phyloP scores from a whole-genome alignment of 805 yeast species.

The Zygoascus bituminiphila region DNA sequence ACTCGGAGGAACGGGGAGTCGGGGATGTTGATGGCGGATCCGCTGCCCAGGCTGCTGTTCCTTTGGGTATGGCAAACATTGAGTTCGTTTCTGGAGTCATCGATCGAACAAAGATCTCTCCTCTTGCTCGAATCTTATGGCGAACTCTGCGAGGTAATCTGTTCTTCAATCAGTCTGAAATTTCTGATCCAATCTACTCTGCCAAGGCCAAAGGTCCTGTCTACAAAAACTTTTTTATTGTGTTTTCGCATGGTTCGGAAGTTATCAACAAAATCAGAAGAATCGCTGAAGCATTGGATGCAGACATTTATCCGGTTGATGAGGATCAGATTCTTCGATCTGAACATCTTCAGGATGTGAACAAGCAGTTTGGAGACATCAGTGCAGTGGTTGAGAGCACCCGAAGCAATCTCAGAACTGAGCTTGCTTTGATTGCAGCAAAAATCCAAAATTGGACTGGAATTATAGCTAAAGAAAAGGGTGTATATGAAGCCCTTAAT shows the following conservation, averaged over 20 bases:
- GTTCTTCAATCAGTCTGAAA: slow-evolving; percentile 64
- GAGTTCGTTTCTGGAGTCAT: slow-evolving; percentile 76
- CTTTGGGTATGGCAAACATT: slow-evolving; percentile 28
- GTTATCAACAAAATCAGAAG: slow-evolving; percentile 64
- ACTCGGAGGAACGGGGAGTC: slow-evolving; percentile 18
- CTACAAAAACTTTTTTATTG: slow-evolving; percentile 74
- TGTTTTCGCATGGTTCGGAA: slow-evolving; percentile 84
- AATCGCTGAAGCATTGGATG: slow-evolving; percentile 87
- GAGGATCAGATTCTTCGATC: slow-evolving; percentile 34
- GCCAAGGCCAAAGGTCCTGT: slow-evolving; percentile 45
- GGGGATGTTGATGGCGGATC: slow-evolving; percentile 8
- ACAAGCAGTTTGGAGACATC: slow-evolving; percentile 44
- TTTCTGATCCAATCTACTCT: slow-evolving; percentile 62
- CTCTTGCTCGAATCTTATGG: slow-evolving; percentile 81
- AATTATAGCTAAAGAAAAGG: slow-evolving; percentile 66
- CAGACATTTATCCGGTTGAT: slow-evolving; percentile 60
- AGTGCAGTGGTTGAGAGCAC: slow-evolving; percentile 57
- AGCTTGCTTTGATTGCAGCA: slow-evolving; percentile 68
- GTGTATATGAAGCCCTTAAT: slow-evolving; percentile 71
- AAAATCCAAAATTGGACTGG: slow-evolving; percentile 70
- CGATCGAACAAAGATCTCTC: slow-evolving; percentile 55
- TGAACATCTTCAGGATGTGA: slow-evolving; percentile 33
- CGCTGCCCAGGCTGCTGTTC: neutral
- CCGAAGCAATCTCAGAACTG: slow-evolving; percentile 62
- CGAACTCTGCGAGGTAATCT: slow-evolving; percentile 89